phyloP scores from a whole-genome alignment of 768 basidiomycete species.

The Filobasidium wieringae region DNA sequence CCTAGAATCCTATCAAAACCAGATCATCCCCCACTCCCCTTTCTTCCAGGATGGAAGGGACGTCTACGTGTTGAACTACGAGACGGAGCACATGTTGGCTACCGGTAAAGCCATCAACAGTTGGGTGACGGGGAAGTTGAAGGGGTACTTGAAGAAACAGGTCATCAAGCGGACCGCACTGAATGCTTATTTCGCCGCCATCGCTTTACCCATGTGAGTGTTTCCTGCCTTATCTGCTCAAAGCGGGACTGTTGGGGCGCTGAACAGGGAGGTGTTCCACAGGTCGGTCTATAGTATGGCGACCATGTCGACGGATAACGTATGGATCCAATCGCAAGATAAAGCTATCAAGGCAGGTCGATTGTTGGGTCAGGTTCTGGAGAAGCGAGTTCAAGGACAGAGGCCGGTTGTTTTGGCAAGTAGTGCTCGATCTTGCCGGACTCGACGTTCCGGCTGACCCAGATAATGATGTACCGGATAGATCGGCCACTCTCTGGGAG shows the following conservation, averaged over 20 bases:
- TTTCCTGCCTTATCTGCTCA: too few species aligned
- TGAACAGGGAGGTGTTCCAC: too few species aligned
- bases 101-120: conserved; percentile 27
- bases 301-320: conserved; percentile 35
- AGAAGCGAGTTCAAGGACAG: conserved; percentile 42
- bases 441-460: too few species aligned
- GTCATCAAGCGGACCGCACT: conserved; percentile 43
- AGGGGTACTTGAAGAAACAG: conserved; percentile 35
- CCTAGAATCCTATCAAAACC: conserved; percentile 34
- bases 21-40: conserved; percentile 7
- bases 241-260: too few species aligned
- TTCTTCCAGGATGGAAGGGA: conserved; percentile 33
- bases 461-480: conserved; percentile 11
- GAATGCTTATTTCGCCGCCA: conserved; percentile 41
- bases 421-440: too few species aligned
- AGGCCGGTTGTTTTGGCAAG: conserved; percentile 42
- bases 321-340: conserved; percentile 40
- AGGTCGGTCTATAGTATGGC: conserved; percentile 37
- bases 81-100: conserved; percentile 32
- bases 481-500: conserved; percentile 44
- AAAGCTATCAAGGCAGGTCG: conserved; percentile 42
- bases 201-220: conserved; percentile 30
- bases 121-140: conserved; percentile 35
- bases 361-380: conserved; percentile 43
- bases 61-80: conserved; percentile 40